Evolutionary conservation across 2,329 filamentous ascomycete species (phyloP), one percentile per base, ranked within the genome.

Genomic region (Rugonectria rugulosa): DNA sequence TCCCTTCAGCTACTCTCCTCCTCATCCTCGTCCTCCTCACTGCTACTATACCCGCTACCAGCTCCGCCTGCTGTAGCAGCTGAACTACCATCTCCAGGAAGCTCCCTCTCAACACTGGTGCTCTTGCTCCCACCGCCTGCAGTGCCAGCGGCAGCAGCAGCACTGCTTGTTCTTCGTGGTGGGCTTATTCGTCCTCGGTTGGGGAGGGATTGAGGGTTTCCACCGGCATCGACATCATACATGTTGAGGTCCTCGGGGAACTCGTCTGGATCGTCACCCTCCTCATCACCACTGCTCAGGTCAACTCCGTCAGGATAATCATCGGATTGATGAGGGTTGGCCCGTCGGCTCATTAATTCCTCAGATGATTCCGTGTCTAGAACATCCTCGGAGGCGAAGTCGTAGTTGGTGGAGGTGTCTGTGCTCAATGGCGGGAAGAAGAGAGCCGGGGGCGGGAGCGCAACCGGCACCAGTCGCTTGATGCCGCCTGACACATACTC

Each of bases 361-460:
- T 69, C 70, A 1, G 66, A 65, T 2, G 71, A 73, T 12, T 66
- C 60, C 2, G 67, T 54, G 8, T 71, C 70, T 5, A 69, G 67
- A 8, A 70, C 69, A 3, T 62, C 60, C 0, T 73, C 68, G 0
- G 67, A 70, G 8, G 50, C 59, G 5, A 56, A 66, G 0, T 73
- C 74, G 4, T 71, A 68, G 1, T 62, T 66, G 5, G 72, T 71
- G 3, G 71, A 75, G 6, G 71, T 77, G 6, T 70, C 77, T 9
- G 74, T 67, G 56, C 78, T 81, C 37, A 80, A 77, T 0, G 76
- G 76, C 0, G 77, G 78, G 61, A 80, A 79, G 65, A 81, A 85
- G 55, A 80, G 79, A 3, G 77, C 75, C 0, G 83, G 80, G 0
- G 81, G 81, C 0, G 83, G 83, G 0, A 86, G 73, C 1, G 80